Base-by-base conservation (phyloP, 2,329 filamentous ascomycete genomes). In the Ophiostoma novo-ulmi region DNA sequence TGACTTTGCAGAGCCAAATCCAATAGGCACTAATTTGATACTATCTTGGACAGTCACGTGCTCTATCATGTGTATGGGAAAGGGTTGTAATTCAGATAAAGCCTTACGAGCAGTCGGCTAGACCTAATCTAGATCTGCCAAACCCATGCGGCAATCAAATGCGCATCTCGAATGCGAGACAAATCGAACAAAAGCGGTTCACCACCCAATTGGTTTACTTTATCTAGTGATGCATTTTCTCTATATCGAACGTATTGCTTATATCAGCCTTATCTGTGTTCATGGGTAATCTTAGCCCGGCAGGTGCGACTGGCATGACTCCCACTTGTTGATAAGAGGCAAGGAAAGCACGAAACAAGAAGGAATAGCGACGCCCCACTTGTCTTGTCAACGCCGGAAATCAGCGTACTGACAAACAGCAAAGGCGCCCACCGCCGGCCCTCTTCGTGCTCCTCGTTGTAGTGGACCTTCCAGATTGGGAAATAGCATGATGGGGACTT, bases 401-500 rank as follows among this genome's bases (percentile, higher is more conserved):
- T 26, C n/a, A 58, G 52, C 52, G 22, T 8, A 13, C n/a, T 22
- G 11, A 58, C n/a, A 26, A 4, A 13, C 52, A 58, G 52, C 52
- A 26, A 22, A 13, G 22, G n/a, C 52, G 52, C 52, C n/a, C 8
- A 58, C 52, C 10, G 6, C 58, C 58, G 58, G 58, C 58, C 14
- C 31, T 63, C 44, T 20, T 48, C 41, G 41, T 31, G 31, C 31
- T 31, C 31, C 31, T 26, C 52, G 52, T 26, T 58, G 35, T 65
- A 26, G 38, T 44, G 36, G 36, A 66, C 64, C 64, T 66, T 39
- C 64, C 64, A 44, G 4, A 66, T 66, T 41, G 64, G 64, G 64
- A 14, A 22, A 66, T 22, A 10, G n/a, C n/a, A 14, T 14, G 22
- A 22, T 10, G n/a, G 52, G n/a, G 52, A 22, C 52, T 58, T 58